Base-by-base conservation (phyloP, 306 rosid genomes). In the Rosa rugosa region DNA sequence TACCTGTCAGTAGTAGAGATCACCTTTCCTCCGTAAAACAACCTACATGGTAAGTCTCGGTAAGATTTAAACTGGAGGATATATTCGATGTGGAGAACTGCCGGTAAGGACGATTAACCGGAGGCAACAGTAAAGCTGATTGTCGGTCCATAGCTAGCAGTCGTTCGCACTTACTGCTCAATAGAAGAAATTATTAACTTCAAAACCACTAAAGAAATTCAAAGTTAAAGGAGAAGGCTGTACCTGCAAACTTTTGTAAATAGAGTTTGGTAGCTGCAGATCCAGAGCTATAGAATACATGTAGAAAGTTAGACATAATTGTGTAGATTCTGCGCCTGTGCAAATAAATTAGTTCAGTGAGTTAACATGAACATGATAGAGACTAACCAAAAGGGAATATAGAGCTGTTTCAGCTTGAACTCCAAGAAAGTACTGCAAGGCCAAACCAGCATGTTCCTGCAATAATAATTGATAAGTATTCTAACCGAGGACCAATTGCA, bases 241-340 rank as follows among this genome's bases (percentile, higher is more conserved):
- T 71, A 93, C 99, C 98, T 92, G 97, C 98, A 95, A 75, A 80
- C 75, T 84, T 82, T 92, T 76, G 91, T 82, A 87, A 90, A 91
- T 67, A 95, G 73, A 84, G 85, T 84, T 79, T 89, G 97, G 79
- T 91, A 91, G 93, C 94, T 84, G 88, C 97, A 88, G 83, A 95
- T 82, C 99, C 98, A 93, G 80, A 85, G 97, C 99, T 95, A 72
- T 82, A 81, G 72, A 82, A 80, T 72, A 83, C 75, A 77, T 22
- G 53, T 23, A 77, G 75, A 76, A 56, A 87, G 83, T 47, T 67
- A 80, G 68, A 67, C 78, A 74, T 42, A 20, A 63, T 57, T 63
- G 53, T 13, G 54, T 27, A 44, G 1, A 49, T 75, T 40, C 54
- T 46, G n/a, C 13, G 5, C 1, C 22, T 20, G n/a, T 0, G 66